Base-by-base conservation (phyloP, 805 yeast genomes). In the Metschnikowia reukaufii region DNA sequence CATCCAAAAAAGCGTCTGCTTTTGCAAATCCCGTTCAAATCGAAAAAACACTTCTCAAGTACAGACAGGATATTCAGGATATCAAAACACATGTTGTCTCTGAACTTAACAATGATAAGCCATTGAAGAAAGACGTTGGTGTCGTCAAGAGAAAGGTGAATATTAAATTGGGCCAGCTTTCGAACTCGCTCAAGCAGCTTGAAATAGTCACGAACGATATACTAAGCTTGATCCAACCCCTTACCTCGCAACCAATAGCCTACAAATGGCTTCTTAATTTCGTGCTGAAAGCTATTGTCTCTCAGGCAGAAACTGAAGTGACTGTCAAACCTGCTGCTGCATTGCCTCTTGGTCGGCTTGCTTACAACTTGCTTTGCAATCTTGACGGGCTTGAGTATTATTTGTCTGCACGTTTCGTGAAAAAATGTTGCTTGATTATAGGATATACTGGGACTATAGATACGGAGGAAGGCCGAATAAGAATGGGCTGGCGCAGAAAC, bases 221-320 rank as follows among this genome's bases (percentile, higher is more conserved):
- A 2, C 56, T 68, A 1, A 67, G 58, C 4, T 60, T 84, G 25
- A 66, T 92, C 4, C 63, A 55, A 4, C 74, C 77, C 33, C 76
- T 87, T 0, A 70, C 73, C 31, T 40, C 52, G 1, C 46, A 53
- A 33, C 76, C 75, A 2, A 58, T 85, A 15, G 85, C 84, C 0
- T 86, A 70, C 57, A 64, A 76, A 29, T 91, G 95, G 90, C 75
- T 86, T 6, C 67, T 90, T 30, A 94, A 94, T 60, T 85, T 84
- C 59, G 77, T 87, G 23, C 86, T 97, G 4, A 94, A 94, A 61
- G 86, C 92, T 3, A 69, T 91, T 1, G 88, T 94, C 1, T 81
- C 86, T 21, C 99, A 94, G 67, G 92, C 97, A 1, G 98, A 91
- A 65, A 81, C 95, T 1, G 99, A 94, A 65, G 91, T 89, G 7